phyloP scores from a whole-genome alignment of 2,329 filamentous ascomycete genomes.

The Chaetomiaceae sp. region DNA sequence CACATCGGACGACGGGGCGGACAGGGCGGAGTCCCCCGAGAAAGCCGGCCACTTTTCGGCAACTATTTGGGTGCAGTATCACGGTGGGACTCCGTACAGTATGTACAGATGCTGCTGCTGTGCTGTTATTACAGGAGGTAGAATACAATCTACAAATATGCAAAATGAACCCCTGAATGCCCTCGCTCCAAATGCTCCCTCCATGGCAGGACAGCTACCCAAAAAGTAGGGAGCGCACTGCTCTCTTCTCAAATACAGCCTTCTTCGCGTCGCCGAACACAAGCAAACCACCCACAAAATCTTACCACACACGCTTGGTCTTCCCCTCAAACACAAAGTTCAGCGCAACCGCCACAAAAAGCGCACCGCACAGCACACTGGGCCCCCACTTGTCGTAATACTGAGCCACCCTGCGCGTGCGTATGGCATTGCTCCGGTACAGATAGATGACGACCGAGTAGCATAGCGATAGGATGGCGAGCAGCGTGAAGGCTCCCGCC shows the following conservation, averaged over 20 bases:
- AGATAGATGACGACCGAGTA: constrained; percentile 84
- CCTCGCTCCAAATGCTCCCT: neutral
- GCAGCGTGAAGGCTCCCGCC: constrained; percentile 73
- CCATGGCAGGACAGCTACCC: neutral
- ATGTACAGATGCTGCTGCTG: too few relatives aligned
- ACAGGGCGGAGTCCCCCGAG: constrained; percentile 3
- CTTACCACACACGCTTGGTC: constrained; percentile 47
- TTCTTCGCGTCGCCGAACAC: too few relatives aligned
- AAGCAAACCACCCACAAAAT: neutral
- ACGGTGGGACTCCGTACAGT: too few relatives aligned
- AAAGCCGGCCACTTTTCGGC: neutral
- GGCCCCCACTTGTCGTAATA: constrained; percentile 92
- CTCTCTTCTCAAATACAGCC: neutral
- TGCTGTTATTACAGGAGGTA: constrained; percentile 3
- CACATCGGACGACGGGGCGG: neutral
- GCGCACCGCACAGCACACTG: constrained; percentile 64
- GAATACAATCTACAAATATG: constrained; percentile 10
- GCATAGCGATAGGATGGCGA: constrained; percentile 72
- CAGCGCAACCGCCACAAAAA: constrained; percentile 69
- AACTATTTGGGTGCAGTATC: neutral
- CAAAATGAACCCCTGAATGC: neutral
- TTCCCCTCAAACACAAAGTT: constrained; percentile 79
- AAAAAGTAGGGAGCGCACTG: constrained; percentile 8
- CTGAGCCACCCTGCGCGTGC: constrained; percentile 74
- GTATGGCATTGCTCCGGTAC: constrained; percentile 82